These are phyloP conservation scores for Globisporangium apiculatum DNA, from an alignment of 352 stramenopile genomes.

Conservation along the genomic window DNA sequence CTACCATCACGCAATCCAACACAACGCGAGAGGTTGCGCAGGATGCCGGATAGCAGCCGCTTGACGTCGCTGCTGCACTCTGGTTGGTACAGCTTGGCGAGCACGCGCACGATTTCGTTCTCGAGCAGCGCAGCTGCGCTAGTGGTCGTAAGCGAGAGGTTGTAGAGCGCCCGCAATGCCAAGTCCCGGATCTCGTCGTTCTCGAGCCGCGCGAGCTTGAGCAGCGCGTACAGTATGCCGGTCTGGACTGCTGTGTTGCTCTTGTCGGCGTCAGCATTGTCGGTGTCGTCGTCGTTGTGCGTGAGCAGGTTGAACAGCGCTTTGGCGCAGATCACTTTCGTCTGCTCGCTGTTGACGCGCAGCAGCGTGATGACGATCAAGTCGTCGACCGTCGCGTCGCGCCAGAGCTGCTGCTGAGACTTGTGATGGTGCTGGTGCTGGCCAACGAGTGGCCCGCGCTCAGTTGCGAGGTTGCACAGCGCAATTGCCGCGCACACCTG, in stretches of 20 bases:
- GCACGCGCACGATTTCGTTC: constrained; percentile 72
- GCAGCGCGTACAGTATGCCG: constrained; percentile 76
- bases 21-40: constrained; percentile 52
- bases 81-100: constrained; percentile 71
- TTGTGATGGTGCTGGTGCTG: neutral
- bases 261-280: constrained; percentile 8
- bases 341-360: constrained; percentile 74
- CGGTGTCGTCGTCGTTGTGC: constrained; percentile 25
- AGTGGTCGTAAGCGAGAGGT: constrained; percentile 49
- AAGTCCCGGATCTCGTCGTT: constrained; percentile 71
- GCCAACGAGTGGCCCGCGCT: constrained; percentile 16
- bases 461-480: constrained; percentile 79
- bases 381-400: constrained; percentile 65
- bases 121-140: constrained; percentile 54
- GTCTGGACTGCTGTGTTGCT: constrained; percentile 66
- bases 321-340: constrained; percentile 79
- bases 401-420: constrained; percentile 37
- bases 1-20: too few species aligned
- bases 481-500: constrained; percentile 80
- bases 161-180: constrained; percentile 67
- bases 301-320: constrained; percentile 83
- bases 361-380: constrained; percentile 86
- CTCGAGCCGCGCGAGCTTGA: constrained; percentile 77
- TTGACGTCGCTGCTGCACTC: constrained; percentile 77
- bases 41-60: constrained; percentile 62